Evolutionary conservation across 1,284 basidiomycete species (phyloP).

Genomic region (Puccinia brachypodii): DNA sequence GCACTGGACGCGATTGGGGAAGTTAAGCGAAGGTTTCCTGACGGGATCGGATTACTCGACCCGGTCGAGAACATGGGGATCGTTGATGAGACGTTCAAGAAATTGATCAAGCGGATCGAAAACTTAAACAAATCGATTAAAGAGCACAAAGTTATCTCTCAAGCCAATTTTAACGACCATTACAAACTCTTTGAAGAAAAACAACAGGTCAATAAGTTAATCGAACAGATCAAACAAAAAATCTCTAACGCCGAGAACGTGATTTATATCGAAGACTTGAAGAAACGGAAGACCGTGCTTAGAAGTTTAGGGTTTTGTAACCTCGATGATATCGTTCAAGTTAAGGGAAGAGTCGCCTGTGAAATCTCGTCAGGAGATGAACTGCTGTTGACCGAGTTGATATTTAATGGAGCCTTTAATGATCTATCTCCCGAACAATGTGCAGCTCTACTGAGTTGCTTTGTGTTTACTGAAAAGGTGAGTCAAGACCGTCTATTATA

Average conservation of each 20-base stretch:
- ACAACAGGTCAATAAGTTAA: slow-evolving; percentile 68
- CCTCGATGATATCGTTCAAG: slow-evolving; percentile 86
- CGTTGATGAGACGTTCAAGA: slow-evolving; percentile 58
- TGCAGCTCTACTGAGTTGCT: slow-evolving; percentile 88
- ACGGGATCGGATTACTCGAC: slow-evolving; percentile 82
- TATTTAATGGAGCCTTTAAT: slow-evolving; percentile 97
- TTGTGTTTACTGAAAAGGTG: slow-evolving; percentile 96
- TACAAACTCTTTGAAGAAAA: slow-evolving; percentile 80
- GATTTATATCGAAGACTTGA: slow-evolving; percentile 94
- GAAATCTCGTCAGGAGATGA: slow-evolving; percentile 98
- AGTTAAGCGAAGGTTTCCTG: slow-evolving; percentile 82
- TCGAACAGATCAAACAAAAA: slow-evolving; percentile 75
- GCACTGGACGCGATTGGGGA: slow-evolving; percentile 86
- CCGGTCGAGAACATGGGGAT: slow-evolving; percentile 96
- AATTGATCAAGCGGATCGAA: slow-evolving; percentile 33
- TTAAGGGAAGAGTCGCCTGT: slow-evolving; percentile 97
- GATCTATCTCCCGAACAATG: slow-evolving; percentile 83
- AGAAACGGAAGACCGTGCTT: slow-evolving; percentile 89
- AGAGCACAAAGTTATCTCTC: slow-evolving; percentile 71
- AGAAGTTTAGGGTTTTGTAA: slow-evolving; percentile 88
- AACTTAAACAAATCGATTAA: slow-evolving; percentile 63
- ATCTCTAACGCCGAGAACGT: slow-evolving; percentile 89
- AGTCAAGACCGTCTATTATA: slow-evolving; percentile 49
- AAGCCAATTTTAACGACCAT: slow-evolving; percentile 71
- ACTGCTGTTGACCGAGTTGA: slow-evolving; percentile 89